phyloP scores from a whole-genome alignment of 805 yeast genomes.

The Ascoidea rubescens region DNA sequence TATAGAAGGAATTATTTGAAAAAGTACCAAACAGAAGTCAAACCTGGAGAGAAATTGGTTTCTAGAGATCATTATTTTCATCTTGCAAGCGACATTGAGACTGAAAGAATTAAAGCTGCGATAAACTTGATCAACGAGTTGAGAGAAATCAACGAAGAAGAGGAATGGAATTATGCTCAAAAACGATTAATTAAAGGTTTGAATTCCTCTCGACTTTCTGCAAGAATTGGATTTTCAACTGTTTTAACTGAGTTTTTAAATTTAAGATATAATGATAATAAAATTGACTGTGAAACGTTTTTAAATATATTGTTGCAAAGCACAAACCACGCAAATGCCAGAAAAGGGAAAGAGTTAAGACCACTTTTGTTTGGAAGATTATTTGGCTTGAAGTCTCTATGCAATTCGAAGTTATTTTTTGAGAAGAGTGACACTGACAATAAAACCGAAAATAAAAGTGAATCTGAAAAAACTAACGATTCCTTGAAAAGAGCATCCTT shows the following conservation, averaged over 20 bases:
- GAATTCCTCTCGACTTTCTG: conserved; percentile 68
- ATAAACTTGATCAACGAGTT: conserved; percentile 50
- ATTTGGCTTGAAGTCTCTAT: conserved; percentile 69
- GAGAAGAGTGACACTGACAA: conserved; percentile 12
- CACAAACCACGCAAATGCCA: conserved; percentile 25
- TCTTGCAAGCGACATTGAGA: conserved; percentile 62
- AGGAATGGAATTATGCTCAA: conserved; percentile 75
- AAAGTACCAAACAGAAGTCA: neutral
- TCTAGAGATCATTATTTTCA: conserved; percentile 66
- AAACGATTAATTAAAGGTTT: conserved; percentile 71
- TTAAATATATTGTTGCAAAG: conserved; percentile 21
- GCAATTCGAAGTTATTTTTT: conserved; percentile 35
- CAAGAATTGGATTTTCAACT: conserved; percentile 79
- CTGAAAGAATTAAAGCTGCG: conserved; percentile 64
- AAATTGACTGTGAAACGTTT: conserved; percentile 25
- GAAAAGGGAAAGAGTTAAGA: conserved; percentile 74
- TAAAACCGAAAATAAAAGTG: conserved; percentile 4
- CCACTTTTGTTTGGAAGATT: conserved; percentile 69
- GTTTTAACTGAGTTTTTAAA: conserved; percentile 60
- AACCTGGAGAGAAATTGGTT: conserved; percentile 27
- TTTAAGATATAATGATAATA: conserved; percentile 18
- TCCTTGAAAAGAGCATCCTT: conserved; percentile 9
- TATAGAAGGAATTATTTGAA: too few species aligned
- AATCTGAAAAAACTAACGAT: conserved; percentile 14
- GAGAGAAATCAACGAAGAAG: conserved; percentile 21